Percentiles rank a stretch among this genome's conserved stretches.
phyloP scores from a whole-genome alignment of 495 filamentous ascomycete species.

The Xylaria nigripes region DNA sequence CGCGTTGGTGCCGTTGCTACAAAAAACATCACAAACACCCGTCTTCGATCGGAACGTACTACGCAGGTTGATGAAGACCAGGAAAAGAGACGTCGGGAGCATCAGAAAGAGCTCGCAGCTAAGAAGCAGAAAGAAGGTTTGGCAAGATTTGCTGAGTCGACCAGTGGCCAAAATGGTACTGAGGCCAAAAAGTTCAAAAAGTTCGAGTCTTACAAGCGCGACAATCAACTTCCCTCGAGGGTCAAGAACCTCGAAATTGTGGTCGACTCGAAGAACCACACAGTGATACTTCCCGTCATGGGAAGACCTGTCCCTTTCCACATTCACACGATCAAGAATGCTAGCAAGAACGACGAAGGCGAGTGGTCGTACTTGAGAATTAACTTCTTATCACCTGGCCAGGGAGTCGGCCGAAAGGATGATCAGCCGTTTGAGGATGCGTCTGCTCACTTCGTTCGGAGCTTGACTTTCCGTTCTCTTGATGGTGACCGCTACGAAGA shows the following conservation, averaged over 20 bases:
- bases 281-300: slow-evolving; percentile 92
- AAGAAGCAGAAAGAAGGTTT: slow-evolving; percentile 88
- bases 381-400: slow-evolving; percentile 94
- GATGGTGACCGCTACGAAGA: slow-evolving; percentile 80
- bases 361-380: slow-evolving; percentile 90
- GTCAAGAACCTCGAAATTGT: slow-evolving; percentile 80
- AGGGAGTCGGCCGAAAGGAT: slow-evolving; percentile 96
- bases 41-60: slow-evolving; percentile 81
- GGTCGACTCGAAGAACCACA: slow-evolving; percentile 82
- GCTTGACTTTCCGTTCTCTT: slow-evolving; percentile 85
- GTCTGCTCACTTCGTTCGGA: slow-evolving; percentile 88
- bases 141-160: slow-evolving; percentile 69
- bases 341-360: slow-evolving; percentile 87
- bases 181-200: slow-evolving; percentile 94
- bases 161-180: slow-evolving; percentile 78
- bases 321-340: slow-evolving; percentile 98
- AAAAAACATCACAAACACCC: slow-evolving; percentile 88
- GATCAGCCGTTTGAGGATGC: slow-evolving; percentile 98
- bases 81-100: slow-evolving; percentile 77
- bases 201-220: slow-evolving; percentile 97
- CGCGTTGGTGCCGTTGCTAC: slow-evolving; percentile 76
- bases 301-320: slow-evolving; percentile 97
- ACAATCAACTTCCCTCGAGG: slow-evolving; percentile 81
- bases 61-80: slow-evolving; percentile 82
- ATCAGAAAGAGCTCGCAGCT: slow-evolving; percentile 80